phyloP scores from a whole-genome alignment of 208 protist genomes.

The Trichomonas vaginalis region DNA sequence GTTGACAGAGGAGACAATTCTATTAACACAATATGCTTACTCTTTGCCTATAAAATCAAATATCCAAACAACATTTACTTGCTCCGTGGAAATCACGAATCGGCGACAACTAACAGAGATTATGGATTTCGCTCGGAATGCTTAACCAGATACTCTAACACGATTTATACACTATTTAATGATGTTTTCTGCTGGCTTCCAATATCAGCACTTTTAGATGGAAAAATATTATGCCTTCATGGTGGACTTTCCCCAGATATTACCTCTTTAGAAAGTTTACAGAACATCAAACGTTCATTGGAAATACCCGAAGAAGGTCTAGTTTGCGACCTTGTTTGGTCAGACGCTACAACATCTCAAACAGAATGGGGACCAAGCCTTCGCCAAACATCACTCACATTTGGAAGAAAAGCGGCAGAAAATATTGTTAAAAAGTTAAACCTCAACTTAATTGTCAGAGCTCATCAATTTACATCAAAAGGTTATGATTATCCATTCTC shows the following conservation, averaged over 20 bases:
- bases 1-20: neutral
- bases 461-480: neutral
- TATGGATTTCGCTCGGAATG: constrained; percentile 74
- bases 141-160: constrained; percentile 85
- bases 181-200: constrained; percentile 97
- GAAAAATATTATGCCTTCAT: constrained; percentile 95
- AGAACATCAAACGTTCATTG: constrained; percentile 79
- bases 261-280: constrained; percentile 59
- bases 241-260: constrained; percentile 40
- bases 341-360: constrained; percentile 80
- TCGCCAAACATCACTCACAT: constrained; percentile 87
- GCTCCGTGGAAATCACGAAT: constrained; percentile 95
- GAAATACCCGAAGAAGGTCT: constrained; percentile 93
- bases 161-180: constrained; percentile 94
- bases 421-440: neutral
- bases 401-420: constrained; percentile 52
- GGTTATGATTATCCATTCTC: neutral
- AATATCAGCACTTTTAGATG: constrained; percentile 88
- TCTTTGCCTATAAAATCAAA: neutral
- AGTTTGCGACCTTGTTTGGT: constrained; percentile 96
- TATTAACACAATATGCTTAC: constrained; percentile 1
- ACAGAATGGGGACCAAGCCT: constrained; percentile 89
- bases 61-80: constrained; percentile 73
- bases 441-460: neutral
- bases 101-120: constrained; percentile 77